Percentiles rank a stretch among this genome's conserved stretches.
These are phyloP conservation scores for Aspergillus ellipticus DNA, from an alignment of 495 filamentous ascomycete species.

Conservation along the genomic window DNA sequence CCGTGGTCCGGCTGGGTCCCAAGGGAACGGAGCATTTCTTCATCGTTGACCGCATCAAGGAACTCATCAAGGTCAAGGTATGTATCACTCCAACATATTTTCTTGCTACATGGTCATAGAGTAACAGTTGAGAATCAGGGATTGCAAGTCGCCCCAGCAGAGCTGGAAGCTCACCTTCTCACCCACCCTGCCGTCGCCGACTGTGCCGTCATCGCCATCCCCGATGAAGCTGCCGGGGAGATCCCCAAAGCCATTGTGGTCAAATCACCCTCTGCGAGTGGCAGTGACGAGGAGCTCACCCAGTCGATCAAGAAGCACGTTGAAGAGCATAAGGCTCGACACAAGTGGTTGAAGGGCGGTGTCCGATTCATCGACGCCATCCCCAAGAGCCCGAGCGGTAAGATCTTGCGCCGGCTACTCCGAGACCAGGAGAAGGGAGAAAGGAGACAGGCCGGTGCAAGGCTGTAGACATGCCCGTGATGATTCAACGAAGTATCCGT, in stretches of 20 bases:
- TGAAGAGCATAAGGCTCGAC: conserved; percentile 74
- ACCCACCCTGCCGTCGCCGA: conserved; percentile 78
- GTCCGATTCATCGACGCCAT: conserved; percentile 71
- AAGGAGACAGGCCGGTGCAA: conserved; percentile 58
- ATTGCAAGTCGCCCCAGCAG: conserved; percentile 86
- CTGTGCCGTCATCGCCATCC: conserved; percentile 78
- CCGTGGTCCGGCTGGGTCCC: conserved; percentile 59
- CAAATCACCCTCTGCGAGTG: conserved; percentile 56
- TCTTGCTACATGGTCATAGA: background rate
- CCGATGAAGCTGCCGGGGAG: conserved; percentile 72
- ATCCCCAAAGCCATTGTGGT: conserved; percentile 86
- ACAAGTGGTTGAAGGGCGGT: conserved; percentile 89
- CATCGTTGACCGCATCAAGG: conserved; percentile 87
- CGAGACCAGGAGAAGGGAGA: conserved; percentile 75
- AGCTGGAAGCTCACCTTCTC: conserved; percentile 85
- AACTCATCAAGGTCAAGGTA: conserved; percentile 92
- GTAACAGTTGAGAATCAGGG: conserved; percentile 46
- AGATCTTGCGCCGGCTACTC: conserved; percentile 80
- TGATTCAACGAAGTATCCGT: background rate
- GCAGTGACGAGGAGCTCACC: conserved; percentile 57
- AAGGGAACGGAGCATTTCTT: conserved; percentile 72
- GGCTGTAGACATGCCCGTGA: conserved; percentile 37
- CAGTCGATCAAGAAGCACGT: conserved; percentile 72
- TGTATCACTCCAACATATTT: conserved; percentile 13
- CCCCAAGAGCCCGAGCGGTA: conserved; percentile 89